Evolutionary conservation across 805 yeast species (phyloP).

Genomic region (Ogataea kodamae): DNA sequence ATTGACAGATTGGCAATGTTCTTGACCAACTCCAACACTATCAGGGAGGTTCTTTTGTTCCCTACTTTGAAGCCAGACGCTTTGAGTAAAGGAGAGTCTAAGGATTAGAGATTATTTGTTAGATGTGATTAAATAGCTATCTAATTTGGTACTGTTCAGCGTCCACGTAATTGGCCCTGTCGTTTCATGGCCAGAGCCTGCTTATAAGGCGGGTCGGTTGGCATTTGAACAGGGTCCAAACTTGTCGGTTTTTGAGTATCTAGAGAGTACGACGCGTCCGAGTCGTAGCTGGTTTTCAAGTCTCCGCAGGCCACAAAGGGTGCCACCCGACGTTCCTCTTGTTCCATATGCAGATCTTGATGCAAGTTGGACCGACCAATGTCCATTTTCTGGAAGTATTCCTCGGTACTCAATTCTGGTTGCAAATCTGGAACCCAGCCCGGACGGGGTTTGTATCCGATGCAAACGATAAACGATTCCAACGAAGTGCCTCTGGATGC

Average conservation of each 20-base stretch:
- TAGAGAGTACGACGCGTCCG: slow-evolving; percentile 87
- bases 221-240: slow-evolving; percentile 89
- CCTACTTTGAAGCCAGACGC: slow-evolving; percentile 98
- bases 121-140: slow-evolving; percentile 1
- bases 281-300: slow-evolving; percentile 69
- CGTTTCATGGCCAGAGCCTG: slow-evolving; percentile 85
- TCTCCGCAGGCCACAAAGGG: slow-evolving; percentile 97
- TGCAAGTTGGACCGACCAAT: slow-evolving; percentile 53
- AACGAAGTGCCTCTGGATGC: slow-evolving; percentile 92
- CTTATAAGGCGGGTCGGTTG: slow-evolving; percentile 97
- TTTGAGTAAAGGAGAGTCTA: slow-evolving; percentile 35
- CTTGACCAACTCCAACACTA: slow-evolving; percentile 92
- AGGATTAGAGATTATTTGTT: slow-evolving; percentile 13
- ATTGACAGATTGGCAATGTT: slow-evolving; percentile 98
- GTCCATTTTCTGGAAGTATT: slow-evolving; percentile 64
- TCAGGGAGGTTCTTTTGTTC: slow-evolving; percentile 96
- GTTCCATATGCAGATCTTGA: slow-evolving; percentile 45
- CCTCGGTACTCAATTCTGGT: slow-evolving; percentile 63
- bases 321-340: slow-evolving; percentile 72
- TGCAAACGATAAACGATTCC: slow-evolving; percentile 91
- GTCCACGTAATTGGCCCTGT: slow-evolving; percentile 50
- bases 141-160: no score
- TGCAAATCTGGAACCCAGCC: slow-evolving; percentile 74
- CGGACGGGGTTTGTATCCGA: slow-evolving; percentile 77
- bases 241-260: slow-evolving; percentile 44